A percentile compares a stretch with the other conserved stretches of the same genome.
phyloP scores from a whole-genome alignment of 192 early-diverging fungal species.

The Polychytrium aggregatum region DNA sequence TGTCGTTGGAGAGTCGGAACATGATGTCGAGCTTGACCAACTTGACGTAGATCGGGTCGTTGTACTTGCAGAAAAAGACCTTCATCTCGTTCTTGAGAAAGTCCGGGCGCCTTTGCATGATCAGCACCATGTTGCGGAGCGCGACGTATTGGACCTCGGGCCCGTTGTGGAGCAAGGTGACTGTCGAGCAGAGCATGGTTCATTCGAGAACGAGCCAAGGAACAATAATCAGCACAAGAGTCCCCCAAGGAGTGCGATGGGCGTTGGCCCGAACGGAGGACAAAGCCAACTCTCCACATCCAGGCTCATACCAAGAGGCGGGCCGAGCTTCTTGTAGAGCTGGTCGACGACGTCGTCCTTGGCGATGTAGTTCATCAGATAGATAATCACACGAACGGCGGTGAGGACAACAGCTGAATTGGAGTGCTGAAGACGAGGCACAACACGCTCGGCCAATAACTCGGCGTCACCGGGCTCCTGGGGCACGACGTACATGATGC shows the following conservation, averaged over 20 bases:
- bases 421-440: conserved; percentile 88
- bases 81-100: conserved; percentile 87
- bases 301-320: conserved; percentile 78
- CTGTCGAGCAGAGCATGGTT: conserved; percentile 25
- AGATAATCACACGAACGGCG: conserved; percentile 81
- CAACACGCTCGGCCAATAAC: conserved; percentile 77
- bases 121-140: conserved; percentile 88
- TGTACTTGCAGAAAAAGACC: conserved; percentile 99
- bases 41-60: conserved; percentile 98
- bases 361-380: conserved; percentile 88
- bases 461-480: conserved; percentile 83
- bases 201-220: too few species aligned
- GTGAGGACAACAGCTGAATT: conserved; percentile 92
- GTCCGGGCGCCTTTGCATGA: conserved; percentile 83
- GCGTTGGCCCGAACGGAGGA: too few species aligned
- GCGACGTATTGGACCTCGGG: conserved; percentile 97
- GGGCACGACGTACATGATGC: conserved; percentile 78
- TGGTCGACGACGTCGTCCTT: conserved; percentile 62
- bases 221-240: too few species aligned
- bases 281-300: too few species aligned
- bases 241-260: too few species aligned
- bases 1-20: conserved; percentile 67
- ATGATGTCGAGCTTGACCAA: conserved; percentile 95
- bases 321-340: conserved; percentile 75
- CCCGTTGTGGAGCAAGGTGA: conserved; percentile 78